phyloP scores from a whole-genome alignment of 2,329 filamentous ascomycete species.

The Beauveria australis region DNA sequence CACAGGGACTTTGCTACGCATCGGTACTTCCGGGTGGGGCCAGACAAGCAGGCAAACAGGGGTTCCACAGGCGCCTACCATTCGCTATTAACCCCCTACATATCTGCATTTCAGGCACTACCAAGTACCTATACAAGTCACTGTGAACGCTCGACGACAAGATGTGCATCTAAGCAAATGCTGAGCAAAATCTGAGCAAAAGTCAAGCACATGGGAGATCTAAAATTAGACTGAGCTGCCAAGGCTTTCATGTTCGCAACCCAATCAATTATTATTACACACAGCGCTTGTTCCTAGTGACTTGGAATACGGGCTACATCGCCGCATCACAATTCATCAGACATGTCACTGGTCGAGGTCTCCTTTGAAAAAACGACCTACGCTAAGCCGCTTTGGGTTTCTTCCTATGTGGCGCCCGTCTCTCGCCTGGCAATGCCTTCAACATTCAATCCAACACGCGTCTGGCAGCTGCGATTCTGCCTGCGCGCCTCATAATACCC shows the following conservation, averaged over 20 bases:
- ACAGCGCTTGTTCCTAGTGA: background rate
- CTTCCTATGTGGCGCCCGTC: background rate
- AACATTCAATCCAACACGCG: slow-evolving; percentile 3
- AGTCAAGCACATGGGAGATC: too few species aligned
- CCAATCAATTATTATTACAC: background rate
- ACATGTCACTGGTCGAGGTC: background rate
- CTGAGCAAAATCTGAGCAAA: too few species aligned
- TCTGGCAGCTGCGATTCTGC: background rate
- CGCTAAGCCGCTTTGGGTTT: slow-evolving; percentile 4
- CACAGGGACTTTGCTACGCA: background rate
- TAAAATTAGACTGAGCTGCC: background rate
- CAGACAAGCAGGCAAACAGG: background rate
- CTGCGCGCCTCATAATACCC: background rate
- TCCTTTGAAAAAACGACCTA: background rate
- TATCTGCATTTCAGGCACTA: too few species aligned
- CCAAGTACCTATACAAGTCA: background rate
- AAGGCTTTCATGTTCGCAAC: background rate
- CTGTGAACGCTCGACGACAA: background rate
- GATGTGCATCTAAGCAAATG: background rate
- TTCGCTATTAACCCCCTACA: background rate
- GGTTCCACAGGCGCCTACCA: background rate
- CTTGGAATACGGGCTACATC: background rate
- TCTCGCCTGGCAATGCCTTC: background rate
- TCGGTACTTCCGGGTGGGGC: too few species aligned
- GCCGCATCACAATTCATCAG: background rate